Evolutionary conservation across 73 alveolate species (phyloP).

Genomic region (Effrenium voratum): DNA sequence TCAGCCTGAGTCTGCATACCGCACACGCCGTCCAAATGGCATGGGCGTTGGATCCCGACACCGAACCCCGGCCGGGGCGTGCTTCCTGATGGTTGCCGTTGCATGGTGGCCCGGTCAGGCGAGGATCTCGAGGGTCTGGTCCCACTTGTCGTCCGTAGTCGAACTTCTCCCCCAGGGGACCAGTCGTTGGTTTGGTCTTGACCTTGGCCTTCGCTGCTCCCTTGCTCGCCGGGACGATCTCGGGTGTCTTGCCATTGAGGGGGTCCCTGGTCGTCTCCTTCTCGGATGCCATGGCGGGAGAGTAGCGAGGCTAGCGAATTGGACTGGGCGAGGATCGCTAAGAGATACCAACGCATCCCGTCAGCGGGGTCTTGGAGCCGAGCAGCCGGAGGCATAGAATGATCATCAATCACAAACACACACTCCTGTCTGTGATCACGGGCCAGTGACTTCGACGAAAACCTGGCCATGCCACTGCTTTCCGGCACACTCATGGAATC

Average conservation of each 20-base stretch:
- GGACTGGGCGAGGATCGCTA: too few relatives aligned
- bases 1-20: neutral
- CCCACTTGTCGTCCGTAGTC: slow-evolving; percentile 4
- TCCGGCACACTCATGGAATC: too few relatives aligned
- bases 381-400: too few relatives aligned
- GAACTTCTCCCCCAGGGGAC: neutral
- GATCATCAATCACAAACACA: too few relatives aligned
- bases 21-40: neutral
- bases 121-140: slow-evolving; percentile 1
- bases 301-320: too few relatives aligned
- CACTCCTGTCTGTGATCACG: too few relatives aligned
- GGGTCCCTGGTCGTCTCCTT: neutral
- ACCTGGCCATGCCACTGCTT: too few relatives aligned
- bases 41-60: neutral
- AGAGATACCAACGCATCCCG: too few relatives aligned
- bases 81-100: neutral
- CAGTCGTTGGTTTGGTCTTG: neutral
- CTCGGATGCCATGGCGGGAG: too few relatives aligned
- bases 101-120: neutral
- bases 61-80: neutral
- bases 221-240: neutral
- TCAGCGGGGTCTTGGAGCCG: too few relatives aligned
- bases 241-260: neutral
- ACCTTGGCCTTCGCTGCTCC: neutral
- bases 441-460: too few relatives aligned